Evolutionary conservation across 1,284 basidiomycete species (phyloP).

Genomic region (Malassezia cuniculi): DNA sequence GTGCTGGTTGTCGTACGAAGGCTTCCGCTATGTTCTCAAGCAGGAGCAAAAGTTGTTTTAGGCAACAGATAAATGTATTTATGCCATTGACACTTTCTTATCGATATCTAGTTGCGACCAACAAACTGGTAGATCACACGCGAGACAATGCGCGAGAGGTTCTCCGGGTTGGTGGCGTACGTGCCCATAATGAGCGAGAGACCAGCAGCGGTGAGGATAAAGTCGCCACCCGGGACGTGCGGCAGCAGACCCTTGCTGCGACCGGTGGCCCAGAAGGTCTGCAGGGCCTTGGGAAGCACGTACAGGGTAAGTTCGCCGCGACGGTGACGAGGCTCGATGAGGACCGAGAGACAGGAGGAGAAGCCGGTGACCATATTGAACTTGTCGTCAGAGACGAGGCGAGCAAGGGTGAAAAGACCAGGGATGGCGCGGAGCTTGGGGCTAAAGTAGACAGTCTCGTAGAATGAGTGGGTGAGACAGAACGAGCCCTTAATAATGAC

Average conservation of each 20-base stretch:
- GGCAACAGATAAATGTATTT: constrained; percentile 3
- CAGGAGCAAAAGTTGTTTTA: no score
- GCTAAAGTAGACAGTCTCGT: constrained; percentile 38
- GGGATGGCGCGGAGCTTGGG: constrained; percentile 5
- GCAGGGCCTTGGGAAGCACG: constrained; percentile 68
- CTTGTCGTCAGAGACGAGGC: constrained; percentile 42
- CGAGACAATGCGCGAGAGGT: constrained; percentile 73
- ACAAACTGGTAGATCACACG: constrained; percentile 65
- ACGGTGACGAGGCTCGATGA: constrained; percentile 72
- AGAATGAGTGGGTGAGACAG: constrained; percentile 60
- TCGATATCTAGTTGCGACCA: constrained; percentile 23
- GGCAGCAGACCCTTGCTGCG: constrained; percentile 66
- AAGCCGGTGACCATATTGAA: constrained; percentile 60
- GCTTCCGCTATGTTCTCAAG: constrained; percentile 41
- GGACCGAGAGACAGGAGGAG: constrained; percentile 61
- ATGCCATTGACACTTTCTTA: not conserved
- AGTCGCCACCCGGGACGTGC: constrained; percentile 55
- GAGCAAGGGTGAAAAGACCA: not conserved
- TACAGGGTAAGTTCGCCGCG: constrained; percentile 84
- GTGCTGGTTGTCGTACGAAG: constrained; percentile 62
- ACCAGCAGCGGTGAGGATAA: constrained; percentile 56
- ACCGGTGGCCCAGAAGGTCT: constrained; percentile 61
- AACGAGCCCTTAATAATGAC: constrained; percentile 72
- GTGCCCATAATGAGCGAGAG: constrained; percentile 82
- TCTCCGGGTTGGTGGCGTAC: constrained; percentile 73